A percentile compares a stretch with the other conserved stretches of the same genome.
Evolutionary conservation across 768 basidiomycete species (phyloP).

Genomic region (Rhizopogon salebrosus): DNA sequence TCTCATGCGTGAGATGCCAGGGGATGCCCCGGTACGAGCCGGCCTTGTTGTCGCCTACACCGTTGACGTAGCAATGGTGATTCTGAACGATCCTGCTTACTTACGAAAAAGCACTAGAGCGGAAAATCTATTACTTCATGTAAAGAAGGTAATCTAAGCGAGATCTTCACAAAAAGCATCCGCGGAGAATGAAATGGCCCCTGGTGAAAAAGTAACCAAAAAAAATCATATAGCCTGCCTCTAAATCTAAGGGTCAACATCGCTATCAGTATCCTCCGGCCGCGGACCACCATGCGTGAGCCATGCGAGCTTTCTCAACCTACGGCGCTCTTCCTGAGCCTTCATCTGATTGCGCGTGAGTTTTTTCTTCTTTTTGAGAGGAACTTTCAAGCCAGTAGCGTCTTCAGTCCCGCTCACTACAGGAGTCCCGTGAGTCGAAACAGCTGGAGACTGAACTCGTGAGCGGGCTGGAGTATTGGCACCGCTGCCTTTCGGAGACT

Average conservation of each 20-base stretch:
- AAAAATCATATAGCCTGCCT: not conserved
- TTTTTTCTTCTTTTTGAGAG: slow-evolving; percentile 84
- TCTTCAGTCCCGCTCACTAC: slow-evolving; percentile 77
- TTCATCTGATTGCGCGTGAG: slow-evolving; percentile 85
- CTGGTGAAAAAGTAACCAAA: not conserved
- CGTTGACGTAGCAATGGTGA: not conserved
- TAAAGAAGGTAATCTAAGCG: not conserved
- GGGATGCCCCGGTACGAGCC: not conserved
- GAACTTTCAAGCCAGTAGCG: slow-evolving; percentile 31
- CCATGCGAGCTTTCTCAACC: slow-evolving; percentile 78
- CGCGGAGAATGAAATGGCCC: slow-evolving; percentile 2
- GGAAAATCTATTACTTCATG: slow-evolving; percentile 3
- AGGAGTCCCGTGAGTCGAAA: slow-evolving; percentile 69
- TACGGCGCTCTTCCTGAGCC: slow-evolving; percentile 80
- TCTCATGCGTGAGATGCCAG: not conserved
- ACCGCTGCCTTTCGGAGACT: slow-evolving; percentile 67
- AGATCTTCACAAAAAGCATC: not conserved
- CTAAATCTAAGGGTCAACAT: slow-evolving; percentile 25
- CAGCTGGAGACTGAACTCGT: slow-evolving; percentile 62
- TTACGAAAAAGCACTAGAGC: not conserved
- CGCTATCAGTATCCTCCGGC: slow-evolving; percentile 80
- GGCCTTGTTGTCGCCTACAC: not conserved
- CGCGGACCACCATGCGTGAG: slow-evolving; percentile 75
- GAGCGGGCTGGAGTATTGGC: slow-evolving; percentile 69
- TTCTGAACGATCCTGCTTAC: not conserved